Evolutionary conservation across 148 eudicot species (phyloP), one percentile per base, ranked within the genome.

Genomic region (Chenopodium suecicum): DNA sequence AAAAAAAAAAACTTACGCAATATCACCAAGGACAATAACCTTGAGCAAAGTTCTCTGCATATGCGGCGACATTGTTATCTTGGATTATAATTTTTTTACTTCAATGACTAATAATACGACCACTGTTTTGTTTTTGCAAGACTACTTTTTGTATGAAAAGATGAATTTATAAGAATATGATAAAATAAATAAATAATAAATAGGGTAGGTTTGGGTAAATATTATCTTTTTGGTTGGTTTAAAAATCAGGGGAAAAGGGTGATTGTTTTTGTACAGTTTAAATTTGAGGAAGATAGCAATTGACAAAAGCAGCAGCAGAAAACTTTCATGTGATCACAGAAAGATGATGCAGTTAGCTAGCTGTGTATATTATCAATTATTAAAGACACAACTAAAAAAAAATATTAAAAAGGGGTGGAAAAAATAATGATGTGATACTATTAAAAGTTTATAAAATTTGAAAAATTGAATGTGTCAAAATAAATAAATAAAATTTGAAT

Each of bases 1-100:
- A 64, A 31, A 27, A 27, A 27, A 47, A 7, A 64, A n/a, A 52
- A 9, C 72, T 31, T 85, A 88, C 90, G 86, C 86, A 12, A 84
- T 70, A 70, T 88, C 86, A 29, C 90, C 90, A 23, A 88, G 90
- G 74, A 88, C 74, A 34, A 88, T 85, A 75, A 85, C 90, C 88
- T 88, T 88, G 81, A 88, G 88, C 82, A 88, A 78, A 14, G 88
- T 79, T 73, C 82, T 82, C 5, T 79, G 81, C 81, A 78, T 64
- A 37, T 70, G 78, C 13, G 34, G 16, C 37, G 83, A 66, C 85
- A 86, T 81, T 58, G 12, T 37, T 60, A 52, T 11, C 0, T 20
- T 22, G 4, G 22, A 70, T 10, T 11, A 73, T 37, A 4, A 25
- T 37, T 37, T 34, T 34, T 37, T 5, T 37, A 37, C 44, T 37